phyloP scores from a whole-genome alignment of 306 rosid genomes.

The Lithocarpus polystachyus region DNA sequence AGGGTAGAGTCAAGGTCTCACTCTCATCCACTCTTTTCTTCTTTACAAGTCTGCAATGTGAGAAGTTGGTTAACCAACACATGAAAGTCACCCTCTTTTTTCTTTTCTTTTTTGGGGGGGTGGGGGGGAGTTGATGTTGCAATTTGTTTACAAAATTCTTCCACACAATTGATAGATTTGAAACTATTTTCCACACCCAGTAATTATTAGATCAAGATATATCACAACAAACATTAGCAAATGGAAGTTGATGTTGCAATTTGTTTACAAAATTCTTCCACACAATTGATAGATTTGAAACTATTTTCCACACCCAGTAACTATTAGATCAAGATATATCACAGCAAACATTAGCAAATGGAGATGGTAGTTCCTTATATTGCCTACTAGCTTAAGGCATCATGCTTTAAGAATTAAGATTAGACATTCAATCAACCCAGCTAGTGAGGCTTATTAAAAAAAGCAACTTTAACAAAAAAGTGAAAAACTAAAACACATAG shows the following conservation, averaged over 20 bases:
- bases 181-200: background rate
- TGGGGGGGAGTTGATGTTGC: background rate
- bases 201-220: background rate
- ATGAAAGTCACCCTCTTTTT: background rate
- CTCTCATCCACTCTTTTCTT: slow-evolving; percentile 56
- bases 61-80: background rate
- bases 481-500: no score
- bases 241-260: background rate
- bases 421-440: background rate
- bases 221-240: background rate
- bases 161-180: background rate
- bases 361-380: background rate
- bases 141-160: background rate
- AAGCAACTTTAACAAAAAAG: no score
- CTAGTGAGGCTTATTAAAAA: no score
- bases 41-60: slow-evolving; percentile 22
- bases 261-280: background rate
- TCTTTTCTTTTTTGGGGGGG: background rate
- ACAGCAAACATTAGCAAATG: background rate
- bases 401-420: background rate
- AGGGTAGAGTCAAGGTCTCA: slow-evolving; percentile 48
- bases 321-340: background rate
- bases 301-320: background rate
- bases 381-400: background rate
- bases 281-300: background rate